Percentiles rank a stretch among this genome's conserved stretches.
Evolutionary conservation across 75 land plant genomes (phyloP).

Genomic region (Selaginella moellendorffii): DNA sequence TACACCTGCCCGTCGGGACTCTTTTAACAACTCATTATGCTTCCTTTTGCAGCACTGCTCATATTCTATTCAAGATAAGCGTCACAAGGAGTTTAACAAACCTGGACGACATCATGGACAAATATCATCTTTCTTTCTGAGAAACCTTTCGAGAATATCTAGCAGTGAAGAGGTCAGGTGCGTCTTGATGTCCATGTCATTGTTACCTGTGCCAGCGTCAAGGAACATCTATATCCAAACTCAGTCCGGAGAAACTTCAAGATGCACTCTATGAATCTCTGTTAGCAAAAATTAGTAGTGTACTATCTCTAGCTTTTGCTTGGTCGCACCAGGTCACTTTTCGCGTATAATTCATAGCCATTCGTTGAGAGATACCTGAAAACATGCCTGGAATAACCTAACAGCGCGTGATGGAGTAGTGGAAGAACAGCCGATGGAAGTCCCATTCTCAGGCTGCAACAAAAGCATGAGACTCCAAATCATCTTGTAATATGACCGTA

Average conservation of each 20-base stretch:
- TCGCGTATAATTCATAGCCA: slow-evolving; percentile 11
- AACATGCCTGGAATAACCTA: slow-evolving; percentile 7
- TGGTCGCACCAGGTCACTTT: slow-evolving; percentile 4
- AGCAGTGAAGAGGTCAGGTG: not conserved
- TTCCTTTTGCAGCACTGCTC: slow-evolving; percentile 6
- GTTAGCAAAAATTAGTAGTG: not conserved
- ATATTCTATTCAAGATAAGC: not conserved
- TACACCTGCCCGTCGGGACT: not conserved
- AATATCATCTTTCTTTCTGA: slow-evolving; percentile 6
- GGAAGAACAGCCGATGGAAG: not conserved
- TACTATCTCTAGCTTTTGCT: not conserved
- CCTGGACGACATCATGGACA: slow-evolving; percentile 5
- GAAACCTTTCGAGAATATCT: slow-evolving; percentile 9
- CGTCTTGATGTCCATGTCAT: not conserved
- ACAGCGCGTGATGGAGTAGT: slow-evolving; percentile 1
- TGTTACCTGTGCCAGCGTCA: slow-evolving; percentile 3
- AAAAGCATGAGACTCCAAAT: not conserved
- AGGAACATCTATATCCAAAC: not conserved
- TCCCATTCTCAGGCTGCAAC: not conserved
- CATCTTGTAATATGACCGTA: not conserved
- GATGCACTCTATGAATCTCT: slow-evolving; percentile 4
- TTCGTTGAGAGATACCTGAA: not conserved
- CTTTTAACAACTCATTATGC: not conserved
- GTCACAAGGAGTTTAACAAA: not conserved
- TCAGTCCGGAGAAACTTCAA: not conserved